These are phyloP conservation scores for Papiliotrema flavescens DNA, from an alignment of 1,284 basidiomycete genomes.

Conservation along the genomic window DNA sequence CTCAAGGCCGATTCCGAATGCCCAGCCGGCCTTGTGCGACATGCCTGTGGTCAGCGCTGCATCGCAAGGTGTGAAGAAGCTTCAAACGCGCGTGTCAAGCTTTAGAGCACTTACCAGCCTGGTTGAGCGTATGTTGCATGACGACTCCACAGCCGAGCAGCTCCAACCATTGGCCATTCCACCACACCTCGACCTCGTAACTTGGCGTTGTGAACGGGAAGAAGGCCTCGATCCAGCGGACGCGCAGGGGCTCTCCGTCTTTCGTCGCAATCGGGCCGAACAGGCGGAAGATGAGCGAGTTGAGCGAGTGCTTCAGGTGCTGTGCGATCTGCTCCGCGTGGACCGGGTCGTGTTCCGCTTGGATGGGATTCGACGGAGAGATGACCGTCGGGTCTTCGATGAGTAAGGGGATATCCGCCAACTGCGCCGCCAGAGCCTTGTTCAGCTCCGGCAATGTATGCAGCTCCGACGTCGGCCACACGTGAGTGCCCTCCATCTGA, in stretches of 20 bases:
- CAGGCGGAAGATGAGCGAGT: constrained; percentile 76
- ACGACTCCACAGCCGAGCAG: constrained; percentile 94
- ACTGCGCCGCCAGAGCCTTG: constrained; percentile 58
- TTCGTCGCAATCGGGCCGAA: constrained; percentile 62
- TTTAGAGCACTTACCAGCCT: constrained; percentile 62
- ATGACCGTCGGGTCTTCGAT: constrained; percentile 82
- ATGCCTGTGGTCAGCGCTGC: constrained; percentile 56
- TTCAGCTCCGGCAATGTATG: constrained; percentile 52
- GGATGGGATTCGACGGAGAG: constrained; percentile 73
- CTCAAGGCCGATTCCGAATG: constrained; percentile 95
- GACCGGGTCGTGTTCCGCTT: constrained; percentile 67
- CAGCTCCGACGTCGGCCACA: constrained; percentile 58
- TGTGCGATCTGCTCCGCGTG: constrained; percentile 69
- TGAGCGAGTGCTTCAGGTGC: constrained; percentile 89
- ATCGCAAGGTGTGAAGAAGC: not conserved
- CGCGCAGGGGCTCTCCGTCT: constrained; percentile 63
- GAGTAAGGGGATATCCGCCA: constrained; percentile 67
- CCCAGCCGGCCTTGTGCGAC: constrained; percentile 87
- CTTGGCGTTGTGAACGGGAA: constrained; percentile 98
- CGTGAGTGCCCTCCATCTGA: constrained; percentile 92
- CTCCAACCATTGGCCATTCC: constrained; percentile 94
- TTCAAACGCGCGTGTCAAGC: too few relatives aligned
- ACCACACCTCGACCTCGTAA: constrained; percentile 97
- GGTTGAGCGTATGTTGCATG: constrained; percentile 79
- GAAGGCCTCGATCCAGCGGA: constrained; percentile 96